phyloP scores from a whole-genome alignment of 75 land plant species.

The Larix kaempferi region DNA sequence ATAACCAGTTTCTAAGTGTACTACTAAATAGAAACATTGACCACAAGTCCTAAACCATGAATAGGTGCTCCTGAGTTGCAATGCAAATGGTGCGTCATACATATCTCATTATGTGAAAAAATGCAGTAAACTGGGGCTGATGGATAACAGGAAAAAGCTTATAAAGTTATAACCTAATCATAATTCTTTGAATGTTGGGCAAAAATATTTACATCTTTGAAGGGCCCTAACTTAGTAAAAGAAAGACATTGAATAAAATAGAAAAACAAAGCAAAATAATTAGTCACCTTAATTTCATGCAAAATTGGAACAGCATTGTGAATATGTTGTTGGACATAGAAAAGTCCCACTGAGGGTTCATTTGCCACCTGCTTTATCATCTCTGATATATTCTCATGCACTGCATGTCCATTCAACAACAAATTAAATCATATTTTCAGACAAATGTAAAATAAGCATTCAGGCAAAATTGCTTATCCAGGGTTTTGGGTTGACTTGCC shows the following conservation, averaged over 20 bases:
- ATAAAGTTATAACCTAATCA: not conserved
- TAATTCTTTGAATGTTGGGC: not conserved
- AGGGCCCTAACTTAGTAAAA: not conserved
- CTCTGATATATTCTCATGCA: constrained; percentile 35
- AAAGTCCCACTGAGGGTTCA: constrained; percentile 51
- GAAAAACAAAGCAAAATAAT: not conserved
- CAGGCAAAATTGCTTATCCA: no score
- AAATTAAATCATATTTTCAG: no score
- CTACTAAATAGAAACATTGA: not conserved
- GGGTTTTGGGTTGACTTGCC: no score
- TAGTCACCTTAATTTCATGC: constrained; percentile 31
- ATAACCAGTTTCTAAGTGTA: not conserved
- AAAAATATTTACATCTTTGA: not conserved
- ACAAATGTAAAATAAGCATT: no score
- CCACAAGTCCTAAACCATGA: not conserved
- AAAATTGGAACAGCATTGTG: constrained; percentile 49
- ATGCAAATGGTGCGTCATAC: not conserved
- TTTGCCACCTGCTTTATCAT: constrained; percentile 39
- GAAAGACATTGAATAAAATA: not conserved
- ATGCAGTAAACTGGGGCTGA: not conserved
- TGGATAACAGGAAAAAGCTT: not conserved
- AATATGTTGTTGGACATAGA: constrained; percentile 49
- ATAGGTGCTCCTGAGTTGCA: not conserved
- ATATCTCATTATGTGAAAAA: not conserved
- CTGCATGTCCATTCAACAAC: constrained; percentile 12